phyloP scores from a whole-genome alignment of 225 moss, liverwort and hornwort genomes.

The Polytrichum formosum region DNA sequence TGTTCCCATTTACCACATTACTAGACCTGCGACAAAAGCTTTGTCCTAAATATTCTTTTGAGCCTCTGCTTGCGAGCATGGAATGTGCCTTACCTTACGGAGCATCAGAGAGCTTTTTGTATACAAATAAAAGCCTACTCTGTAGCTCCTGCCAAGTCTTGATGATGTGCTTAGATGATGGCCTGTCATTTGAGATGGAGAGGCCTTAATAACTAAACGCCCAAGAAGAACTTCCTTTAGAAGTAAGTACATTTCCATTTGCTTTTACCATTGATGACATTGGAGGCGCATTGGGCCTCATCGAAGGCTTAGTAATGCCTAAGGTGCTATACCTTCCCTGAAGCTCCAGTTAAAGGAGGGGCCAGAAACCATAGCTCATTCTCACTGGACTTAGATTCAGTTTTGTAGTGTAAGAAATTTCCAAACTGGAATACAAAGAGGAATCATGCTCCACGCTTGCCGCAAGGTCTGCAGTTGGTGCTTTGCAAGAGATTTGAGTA shows the following conservation, averaged over 20 bases:
- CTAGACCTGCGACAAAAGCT: constrained; percentile 12
- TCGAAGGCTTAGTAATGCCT: not conserved
- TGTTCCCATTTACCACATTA: constrained; percentile 10
- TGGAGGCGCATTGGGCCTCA: constrained; percentile 1
- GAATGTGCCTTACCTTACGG: constrained; percentile 2
- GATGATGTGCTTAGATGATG: constrained; percentile 5
- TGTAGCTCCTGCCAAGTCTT: constrained; percentile 2
- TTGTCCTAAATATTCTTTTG: constrained; percentile 16
- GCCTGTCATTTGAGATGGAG: not conserved
- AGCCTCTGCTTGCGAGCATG: constrained; percentile 10
- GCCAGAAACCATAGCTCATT: not conserved
- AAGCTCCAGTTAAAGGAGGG: constrained; percentile 1
- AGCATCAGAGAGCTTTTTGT: constrained; percentile 11
- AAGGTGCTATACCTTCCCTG: not conserved
- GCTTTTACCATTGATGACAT: not conserved
- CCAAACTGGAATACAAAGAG: constrained; percentile 9
- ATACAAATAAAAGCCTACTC: constrained; percentile 7
- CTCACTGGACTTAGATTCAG: constrained; percentile 1
- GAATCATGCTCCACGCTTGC: constrained; percentile 6
- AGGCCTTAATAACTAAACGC: not conserved
- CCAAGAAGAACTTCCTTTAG: not conserved
- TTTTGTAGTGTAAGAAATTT: constrained; percentile 6
- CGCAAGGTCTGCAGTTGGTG: constrained; percentile 7
- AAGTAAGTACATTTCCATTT: not conserved
- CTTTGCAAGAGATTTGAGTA: not conserved